Evolutionary conservation across 495 filamentous ascomycete genomes (phyloP).

Genomic region (Ascodesmis nigricans): DNA sequence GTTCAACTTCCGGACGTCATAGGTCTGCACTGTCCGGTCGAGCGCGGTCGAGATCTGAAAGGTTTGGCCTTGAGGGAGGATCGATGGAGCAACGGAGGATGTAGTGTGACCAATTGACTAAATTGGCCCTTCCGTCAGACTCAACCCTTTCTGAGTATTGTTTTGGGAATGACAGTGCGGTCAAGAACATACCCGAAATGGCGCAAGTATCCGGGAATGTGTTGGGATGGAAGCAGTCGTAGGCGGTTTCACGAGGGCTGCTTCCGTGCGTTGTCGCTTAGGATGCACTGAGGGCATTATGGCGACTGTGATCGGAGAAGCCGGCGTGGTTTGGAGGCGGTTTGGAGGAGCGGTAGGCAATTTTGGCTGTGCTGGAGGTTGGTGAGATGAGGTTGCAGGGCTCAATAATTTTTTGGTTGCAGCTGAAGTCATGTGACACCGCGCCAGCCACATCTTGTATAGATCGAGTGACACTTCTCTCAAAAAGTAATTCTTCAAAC

Average conservation of each 20-base stretch:
- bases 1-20: slow-evolving; percentile 71
- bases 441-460: too few species aligned
- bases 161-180: slow-evolving; percentile 2
- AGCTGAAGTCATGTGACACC: too few species aligned
- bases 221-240: slow-evolving; percentile 2
- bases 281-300: slow-evolving; percentile 4
- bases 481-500: too few species aligned
- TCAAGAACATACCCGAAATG: slow-evolving; percentile 54
- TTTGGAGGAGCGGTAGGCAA: too few species aligned
- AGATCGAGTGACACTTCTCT: too few species aligned
- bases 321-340: too few species aligned
- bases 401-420: too few species aligned
- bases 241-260: slow-evolving; percentile 9
- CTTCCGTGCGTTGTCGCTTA: slow-evolving; percentile 15
- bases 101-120: slow-evolving; percentile 87
- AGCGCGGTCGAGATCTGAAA: slow-evolving; percentile 95
- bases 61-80: slow-evolving; percentile 67
- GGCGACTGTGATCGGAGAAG: too few species aligned
- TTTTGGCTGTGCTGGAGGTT: too few species aligned
- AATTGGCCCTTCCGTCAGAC: too few species aligned
- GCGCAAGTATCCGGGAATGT: slow-evolving; percentile 64
- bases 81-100: slow-evolving; percentile 66
- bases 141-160: too few species aligned
- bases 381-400: too few species aligned
- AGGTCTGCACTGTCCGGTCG: slow-evolving; percentile 74